Conservation (phyloP, 805 yeast species). For the Henningerozyma blattae region DNA sequence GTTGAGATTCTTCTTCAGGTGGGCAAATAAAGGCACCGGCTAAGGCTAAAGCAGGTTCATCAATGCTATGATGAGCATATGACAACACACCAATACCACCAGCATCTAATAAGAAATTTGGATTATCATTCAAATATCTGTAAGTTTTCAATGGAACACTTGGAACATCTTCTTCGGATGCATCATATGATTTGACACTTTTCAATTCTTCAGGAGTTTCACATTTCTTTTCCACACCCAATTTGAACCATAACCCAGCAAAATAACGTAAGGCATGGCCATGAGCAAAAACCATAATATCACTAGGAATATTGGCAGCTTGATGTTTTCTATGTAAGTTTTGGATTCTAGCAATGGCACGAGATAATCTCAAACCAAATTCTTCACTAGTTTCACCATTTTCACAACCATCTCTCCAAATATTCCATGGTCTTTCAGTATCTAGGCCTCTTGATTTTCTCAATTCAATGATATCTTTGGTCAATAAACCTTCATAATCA, state of each 20-base stretch:
- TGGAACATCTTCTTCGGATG: constrained; percentile 23
- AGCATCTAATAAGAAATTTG: constrained; percentile 79
- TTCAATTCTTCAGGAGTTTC: constrained; percentile 11
- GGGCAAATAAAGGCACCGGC: constrained; percentile 79
- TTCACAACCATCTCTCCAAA: constrained; percentile 91
- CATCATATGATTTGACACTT: constrained; percentile 12
- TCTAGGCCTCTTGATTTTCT: constrained; percentile 51
- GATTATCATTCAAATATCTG: constrained; percentile 39
- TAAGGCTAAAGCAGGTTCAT: constrained; percentile 77
- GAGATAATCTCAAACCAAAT: constrained; percentile 62
- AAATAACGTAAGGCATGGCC: constrained; percentile 88
- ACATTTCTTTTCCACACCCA: constrained; percentile 23
- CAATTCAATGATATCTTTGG: constrained; percentile 50
- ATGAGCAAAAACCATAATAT: constrained; percentile 77
- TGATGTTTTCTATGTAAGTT: constrained; percentile 45
- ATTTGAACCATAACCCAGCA: constrained; percentile 73
- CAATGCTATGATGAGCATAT: constrained; percentile 72
- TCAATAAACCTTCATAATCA: constrained; percentile 77
- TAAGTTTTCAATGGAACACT: constrained; percentile 23
- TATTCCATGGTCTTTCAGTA: constrained; percentile 47
- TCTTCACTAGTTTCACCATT: constrained; percentile 65
- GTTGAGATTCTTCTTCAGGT: constrained; percentile 39
- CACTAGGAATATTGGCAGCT: constrained; percentile 43
- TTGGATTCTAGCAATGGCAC: constrained; percentile 53
- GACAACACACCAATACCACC: constrained; percentile 91